These are phyloP conservation scores for Pythium chondricola DNA, from an alignment of 352 stramenopile genomes.

Conservation along the genomic window DNA sequence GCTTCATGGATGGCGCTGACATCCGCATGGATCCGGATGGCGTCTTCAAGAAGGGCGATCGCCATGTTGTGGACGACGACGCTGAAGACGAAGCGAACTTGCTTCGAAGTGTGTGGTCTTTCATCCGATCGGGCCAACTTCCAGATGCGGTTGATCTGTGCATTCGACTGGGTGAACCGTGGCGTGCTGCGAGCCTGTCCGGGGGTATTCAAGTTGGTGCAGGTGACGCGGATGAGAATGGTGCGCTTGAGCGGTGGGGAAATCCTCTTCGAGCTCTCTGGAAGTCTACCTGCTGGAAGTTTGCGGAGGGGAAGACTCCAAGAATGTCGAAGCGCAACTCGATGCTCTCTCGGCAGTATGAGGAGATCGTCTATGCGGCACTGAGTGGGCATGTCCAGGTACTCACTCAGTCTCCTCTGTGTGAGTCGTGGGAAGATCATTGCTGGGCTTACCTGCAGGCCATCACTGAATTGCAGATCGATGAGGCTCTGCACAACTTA, in stretches of 20 bases:
- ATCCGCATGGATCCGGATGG: conserved; percentile 71
- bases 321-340: conserved; percentile 64
- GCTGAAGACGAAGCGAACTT: conserved; percentile 76
- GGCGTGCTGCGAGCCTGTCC: conserved; percentile 71
- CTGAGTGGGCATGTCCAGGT: conserved; percentile 67
- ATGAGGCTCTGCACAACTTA: conserved; percentile 61
- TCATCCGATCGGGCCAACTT: conserved; percentile 57
- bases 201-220: conserved; percentile 54
- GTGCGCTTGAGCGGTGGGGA: conserved; percentile 59
- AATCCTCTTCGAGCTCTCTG: conserved; percentile 79
- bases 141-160: conserved; percentile 68
- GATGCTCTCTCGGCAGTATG: conserved; percentile 58
- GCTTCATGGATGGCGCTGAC: conserved; percentile 19
- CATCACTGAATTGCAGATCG: conserved; percentile 64
- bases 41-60: conserved; percentile 55
- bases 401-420: conserved; percentile 59
- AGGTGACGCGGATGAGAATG: conserved; percentile 46
- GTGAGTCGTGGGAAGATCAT: conserved; percentile 80
- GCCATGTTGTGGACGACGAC: conserved; percentile 61
- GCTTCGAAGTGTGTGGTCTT: conserved; percentile 69
- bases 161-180: conserved; percentile 63
- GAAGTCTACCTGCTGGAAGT: conserved; percentile 84
- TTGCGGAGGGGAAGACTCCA: conserved; percentile 40
- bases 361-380: conserved; percentile 75
- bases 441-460: conserved; percentile 75